Percentiles rank a stretch among this genome's conserved stretches.
These are phyloP conservation scores for Calonectria pauciramosa DNA, from an alignment of 2,329 filamentous ascomycete genomes.

Conservation along the genomic window DNA sequence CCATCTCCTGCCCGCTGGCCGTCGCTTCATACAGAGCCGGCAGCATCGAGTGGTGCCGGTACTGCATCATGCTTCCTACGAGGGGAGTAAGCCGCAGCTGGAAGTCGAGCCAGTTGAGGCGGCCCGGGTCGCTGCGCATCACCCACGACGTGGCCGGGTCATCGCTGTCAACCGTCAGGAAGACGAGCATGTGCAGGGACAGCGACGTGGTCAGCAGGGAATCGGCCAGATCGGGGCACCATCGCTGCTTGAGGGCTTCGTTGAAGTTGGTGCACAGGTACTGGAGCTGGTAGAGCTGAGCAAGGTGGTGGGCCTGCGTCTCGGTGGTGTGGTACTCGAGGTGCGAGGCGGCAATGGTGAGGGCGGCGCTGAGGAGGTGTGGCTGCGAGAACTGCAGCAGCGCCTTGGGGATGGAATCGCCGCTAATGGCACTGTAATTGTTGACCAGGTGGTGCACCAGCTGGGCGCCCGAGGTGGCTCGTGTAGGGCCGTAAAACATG, in stretches of 20 bases:
- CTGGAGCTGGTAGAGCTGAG: conserved; percentile 12
- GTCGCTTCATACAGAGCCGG: conserved; percentile 13
- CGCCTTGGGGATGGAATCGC: background rate
- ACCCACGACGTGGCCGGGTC: conserved; percentile 8
- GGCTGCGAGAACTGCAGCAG: background rate
- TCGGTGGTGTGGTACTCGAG: background rate
- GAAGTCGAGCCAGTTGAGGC: conserved; percentile 14
- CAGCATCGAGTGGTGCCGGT: background rate
- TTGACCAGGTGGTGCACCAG: conserved; percentile 5
- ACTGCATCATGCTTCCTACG: background rate
- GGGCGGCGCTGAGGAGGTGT: background rate
- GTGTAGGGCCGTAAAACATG: background rate
- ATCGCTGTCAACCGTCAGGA: conserved; percentile 11
- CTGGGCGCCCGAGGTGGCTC: conserved; percentile 5
- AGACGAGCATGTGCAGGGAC: conserved; percentile 14
- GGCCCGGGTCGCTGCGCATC: conserved; percentile 1
- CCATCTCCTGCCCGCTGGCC: background rate
- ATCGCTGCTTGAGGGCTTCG: background rate
- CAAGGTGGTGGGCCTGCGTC: conserved; percentile 8
- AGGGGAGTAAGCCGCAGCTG: conserved; percentile 10
- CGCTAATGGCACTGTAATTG: conserved; percentile 10
- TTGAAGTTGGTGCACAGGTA: conserved; percentile 1
- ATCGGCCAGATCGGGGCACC: background rate
- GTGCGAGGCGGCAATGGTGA: conserved; percentile 17
- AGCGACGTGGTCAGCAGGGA: conserved; percentile 18